These are phyloP conservation scores for Candida glucosophila DNA, from an alignment of 1,139 yeast species.

Conservation along the genomic window DNA sequence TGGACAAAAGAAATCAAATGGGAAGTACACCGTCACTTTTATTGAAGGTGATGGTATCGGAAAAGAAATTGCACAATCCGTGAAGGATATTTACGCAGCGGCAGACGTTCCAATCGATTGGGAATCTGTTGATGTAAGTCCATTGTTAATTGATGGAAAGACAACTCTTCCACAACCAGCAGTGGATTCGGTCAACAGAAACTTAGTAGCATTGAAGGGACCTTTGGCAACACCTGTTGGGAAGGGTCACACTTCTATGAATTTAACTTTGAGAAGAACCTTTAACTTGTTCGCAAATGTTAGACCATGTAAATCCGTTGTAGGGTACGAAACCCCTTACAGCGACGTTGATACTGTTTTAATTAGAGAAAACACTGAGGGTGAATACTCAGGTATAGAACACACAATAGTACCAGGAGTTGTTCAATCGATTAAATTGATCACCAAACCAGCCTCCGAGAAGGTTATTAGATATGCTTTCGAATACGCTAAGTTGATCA, in stretches of 20 bases:
- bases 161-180: conserved; percentile 92
- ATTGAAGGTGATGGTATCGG: conserved; percentile 99
- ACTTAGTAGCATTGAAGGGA: conserved; percentile 93
- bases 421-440: conserved; percentile 94
- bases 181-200: conserved; percentile 83
- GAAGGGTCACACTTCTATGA: conserved; percentile 96
- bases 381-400: conserved; percentile 98
- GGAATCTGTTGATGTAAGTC: conserved; percentile 96
- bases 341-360: conserved; percentile 90
- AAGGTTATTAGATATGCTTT: conserved; percentile 94
- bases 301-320: conserved; percentile 91
- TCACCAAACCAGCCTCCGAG: conserved; percentile 93
- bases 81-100: conserved; percentile 82
- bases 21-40: conserved; percentile 86
- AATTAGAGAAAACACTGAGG: conserved; percentile 98
- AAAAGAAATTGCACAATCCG: conserved; percentile 88
- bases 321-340: conserved; percentile 92
- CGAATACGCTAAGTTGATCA: conserved; percentile 86
- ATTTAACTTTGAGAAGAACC: conserved; percentile 94
- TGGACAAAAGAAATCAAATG: conserved; percentile 40
- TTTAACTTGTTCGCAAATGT: conserved; percentile 94
- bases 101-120: conserved; percentile 94
- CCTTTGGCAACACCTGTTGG: conserved; percentile 98
- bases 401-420: conserved; percentile 98
- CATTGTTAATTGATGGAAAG: conserved; percentile 83